Evolutionary conservation across 306 rosid genomes (phyloP).

Genomic region (Castanospermum australe): DNA sequence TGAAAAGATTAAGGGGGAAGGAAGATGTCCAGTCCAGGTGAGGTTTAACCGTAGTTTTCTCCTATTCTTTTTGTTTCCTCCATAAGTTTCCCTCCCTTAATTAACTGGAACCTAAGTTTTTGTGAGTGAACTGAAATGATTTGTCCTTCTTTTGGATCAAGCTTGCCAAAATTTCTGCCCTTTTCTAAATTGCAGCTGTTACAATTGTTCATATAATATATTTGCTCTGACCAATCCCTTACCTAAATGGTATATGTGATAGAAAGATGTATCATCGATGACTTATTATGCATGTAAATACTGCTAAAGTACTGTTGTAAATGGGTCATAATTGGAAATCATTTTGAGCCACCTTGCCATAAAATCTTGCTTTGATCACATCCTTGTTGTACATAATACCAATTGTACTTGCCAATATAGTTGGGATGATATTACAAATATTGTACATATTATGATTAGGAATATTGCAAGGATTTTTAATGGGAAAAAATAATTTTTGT

Average conservation of each 20-base stretch:
- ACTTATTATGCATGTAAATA: not conserved
- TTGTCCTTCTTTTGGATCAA: not conserved
- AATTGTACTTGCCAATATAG: not conserved
- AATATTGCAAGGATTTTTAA: not conserved
- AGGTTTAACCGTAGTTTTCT: constrained; percentile 11
- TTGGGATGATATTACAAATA: not conserved
- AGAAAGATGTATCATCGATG: not conserved
- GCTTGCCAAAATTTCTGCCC: not conserved
- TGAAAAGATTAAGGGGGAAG: constrained; percentile 94
- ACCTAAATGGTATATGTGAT: not conserved
- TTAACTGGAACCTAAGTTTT: not conserved
- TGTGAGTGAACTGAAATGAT: not conserved
- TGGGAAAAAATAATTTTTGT: not conserved
- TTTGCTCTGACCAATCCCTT: not conserved
- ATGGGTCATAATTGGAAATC: not conserved
- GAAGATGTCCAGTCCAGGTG: constrained; percentile 94
- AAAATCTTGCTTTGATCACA: not conserved
- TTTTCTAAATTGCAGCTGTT: not conserved
- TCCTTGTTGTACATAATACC: not conserved
- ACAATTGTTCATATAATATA: not conserved
- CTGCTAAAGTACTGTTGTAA: not conserved
- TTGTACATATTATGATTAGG: not conserved
- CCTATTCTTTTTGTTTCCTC: not conserved
- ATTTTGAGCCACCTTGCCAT: not conserved
- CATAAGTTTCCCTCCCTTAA: not conserved